phyloP scores from a whole-genome alignment of 371 early-diverging fungal species.

The Apophysomyces elegans region DNA sequence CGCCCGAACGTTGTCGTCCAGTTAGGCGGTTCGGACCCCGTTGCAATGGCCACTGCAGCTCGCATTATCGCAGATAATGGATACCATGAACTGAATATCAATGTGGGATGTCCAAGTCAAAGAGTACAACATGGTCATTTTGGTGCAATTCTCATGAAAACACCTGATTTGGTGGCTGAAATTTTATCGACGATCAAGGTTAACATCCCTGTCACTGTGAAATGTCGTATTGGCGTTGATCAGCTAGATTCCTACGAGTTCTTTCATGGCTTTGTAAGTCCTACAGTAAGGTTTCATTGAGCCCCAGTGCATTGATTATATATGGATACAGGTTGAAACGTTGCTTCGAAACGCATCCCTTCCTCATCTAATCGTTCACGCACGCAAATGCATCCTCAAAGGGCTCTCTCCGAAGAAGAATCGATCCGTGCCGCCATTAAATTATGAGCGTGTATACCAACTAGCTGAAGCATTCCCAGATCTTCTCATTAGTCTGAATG shows the following conservation, averaged over 20 bases:
- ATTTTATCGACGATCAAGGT: conserved; percentile 66
- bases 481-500: conserved; percentile 77
- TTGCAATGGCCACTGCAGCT: conserved; percentile 57
- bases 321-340: conserved; percentile 37
- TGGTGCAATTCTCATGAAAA: conserved; percentile 81
- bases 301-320: too few relatives aligned
- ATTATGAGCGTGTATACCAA: conserved; percentile 75
- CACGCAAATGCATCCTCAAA: conserved; percentile 84
- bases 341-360: conserved; percentile 33
- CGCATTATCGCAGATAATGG: conserved; percentile 54
- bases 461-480: conserved; percentile 69
- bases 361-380: conserved; percentile 81
- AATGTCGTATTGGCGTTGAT: conserved; percentile 81
- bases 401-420: conserved; percentile 89
- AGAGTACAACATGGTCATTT: conserved; percentile 70
- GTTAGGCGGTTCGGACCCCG: conserved; percentile 63
- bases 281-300: too few relatives aligned
- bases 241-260: conserved; percentile 69
- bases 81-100: conserved; percentile 69
- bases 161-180: conserved; percentile 59
- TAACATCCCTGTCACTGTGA: conserved; percentile 68
- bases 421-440: conserved; percentile 79
- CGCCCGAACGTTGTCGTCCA: conserved; percentile 63
- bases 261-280: conserved; percentile 60
- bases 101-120: conserved; percentile 80